A percentile compares a stretch with the other conserved stretches of the same genome.
phyloP scores from a whole-genome alignment of 192 early-diverging fungal species.

The Umbelopsis sp. region DNA sequence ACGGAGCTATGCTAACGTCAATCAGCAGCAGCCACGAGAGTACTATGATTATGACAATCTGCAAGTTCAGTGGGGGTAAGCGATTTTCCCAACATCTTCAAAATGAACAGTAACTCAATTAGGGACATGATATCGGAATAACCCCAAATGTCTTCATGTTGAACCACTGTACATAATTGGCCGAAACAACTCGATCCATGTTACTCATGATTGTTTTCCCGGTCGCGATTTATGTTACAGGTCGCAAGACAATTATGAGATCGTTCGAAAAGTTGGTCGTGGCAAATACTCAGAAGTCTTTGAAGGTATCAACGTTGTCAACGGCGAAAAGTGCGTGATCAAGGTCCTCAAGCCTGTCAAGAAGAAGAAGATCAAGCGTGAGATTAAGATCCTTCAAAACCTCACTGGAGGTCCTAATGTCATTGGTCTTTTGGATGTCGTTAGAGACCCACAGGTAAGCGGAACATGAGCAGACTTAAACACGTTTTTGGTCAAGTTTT shows the following conservation, averaged over 20 bases:
- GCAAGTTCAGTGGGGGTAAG: constrained; percentile 90
- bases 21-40: constrained; percentile 73
- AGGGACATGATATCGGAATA: constrained; percentile 1
- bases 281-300: constrained; percentile 99
- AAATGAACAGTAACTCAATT: not conserved
- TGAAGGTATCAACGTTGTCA: constrained; percentile 94
- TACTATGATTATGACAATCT: constrained; percentile 99
- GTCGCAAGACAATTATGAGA: constrained; percentile 96
- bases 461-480: not conserved
- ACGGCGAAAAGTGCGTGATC: constrained; percentile 91
- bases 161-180: not conserved
- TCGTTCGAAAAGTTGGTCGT: constrained; percentile 95
- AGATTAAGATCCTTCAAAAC: constrained; percentile 99
- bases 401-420: constrained; percentile 94
- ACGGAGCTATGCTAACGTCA: constrained; percentile 90
- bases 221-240: constrained; percentile 36
- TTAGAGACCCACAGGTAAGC: constrained; percentile 86
- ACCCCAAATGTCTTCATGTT: too few relatives aligned
- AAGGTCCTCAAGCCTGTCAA: constrained; percentile 99
- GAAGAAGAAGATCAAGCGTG: constrained; percentile 99
- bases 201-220: not conserved
- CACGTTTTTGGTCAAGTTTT: not conserved
- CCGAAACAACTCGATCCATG: constrained; percentile 1
- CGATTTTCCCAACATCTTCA: not conserved
- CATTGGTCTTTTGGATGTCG: constrained; percentile 89